Conservation (phyloP, 306 rosid genomes). For the Delonix regia region DNA sequence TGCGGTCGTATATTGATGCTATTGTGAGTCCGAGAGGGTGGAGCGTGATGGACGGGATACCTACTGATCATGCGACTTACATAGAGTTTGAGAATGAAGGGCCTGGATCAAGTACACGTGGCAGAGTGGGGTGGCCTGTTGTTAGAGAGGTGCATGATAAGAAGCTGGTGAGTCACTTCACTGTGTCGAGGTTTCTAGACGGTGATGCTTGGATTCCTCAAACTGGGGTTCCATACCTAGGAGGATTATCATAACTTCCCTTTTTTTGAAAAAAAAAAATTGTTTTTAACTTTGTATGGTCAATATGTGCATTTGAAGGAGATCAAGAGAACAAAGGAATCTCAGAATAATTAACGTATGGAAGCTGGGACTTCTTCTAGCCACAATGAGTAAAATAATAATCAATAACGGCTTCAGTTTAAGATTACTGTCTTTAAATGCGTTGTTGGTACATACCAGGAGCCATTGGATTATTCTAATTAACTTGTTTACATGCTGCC, state of each 20-base stretch:
- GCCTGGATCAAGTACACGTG: constrained; percentile 1
- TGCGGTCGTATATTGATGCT: background rate
- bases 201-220: background rate
- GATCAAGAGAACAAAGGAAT: background rate
- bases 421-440: too few relatives aligned
- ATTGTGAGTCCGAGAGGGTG: background rate
- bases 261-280: background rate
- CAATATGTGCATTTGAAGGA: background rate
- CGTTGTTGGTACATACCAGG: too few relatives aligned
- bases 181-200: background rate
- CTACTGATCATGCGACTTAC: background rate
- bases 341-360: background rate
- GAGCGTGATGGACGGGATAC: background rate
- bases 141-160: background rate
- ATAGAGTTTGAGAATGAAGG: background rate
- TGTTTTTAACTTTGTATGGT: background rate
- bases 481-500: too few relatives aligned
- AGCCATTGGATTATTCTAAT: too few relatives aligned
- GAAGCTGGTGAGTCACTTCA: background rate
- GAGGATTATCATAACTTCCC: background rate
- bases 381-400: too few relatives aligned
- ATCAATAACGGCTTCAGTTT: too few relatives aligned
- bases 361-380: too few relatives aligned
- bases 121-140: constrained; percentile 12
- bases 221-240: background rate